phyloP scores from a whole-genome alignment of 495 filamentous ascomycete species.

The Ascodesmis nigricans region DNA sequence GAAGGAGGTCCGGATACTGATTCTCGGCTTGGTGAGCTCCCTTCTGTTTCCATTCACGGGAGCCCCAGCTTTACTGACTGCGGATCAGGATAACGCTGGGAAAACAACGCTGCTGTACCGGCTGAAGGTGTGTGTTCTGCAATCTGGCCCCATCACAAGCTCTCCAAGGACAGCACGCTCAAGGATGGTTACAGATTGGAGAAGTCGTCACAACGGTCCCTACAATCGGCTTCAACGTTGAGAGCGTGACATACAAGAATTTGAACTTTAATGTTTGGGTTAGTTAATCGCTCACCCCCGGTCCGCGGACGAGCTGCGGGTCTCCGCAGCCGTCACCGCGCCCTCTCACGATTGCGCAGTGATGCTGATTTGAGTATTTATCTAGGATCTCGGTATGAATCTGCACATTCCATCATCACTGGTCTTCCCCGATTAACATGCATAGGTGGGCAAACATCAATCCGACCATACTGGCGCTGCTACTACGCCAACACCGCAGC shows the following conservation, averaged over 20 bases:
- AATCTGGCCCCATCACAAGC: background rate
- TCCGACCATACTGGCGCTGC: conserved; percentile 95
- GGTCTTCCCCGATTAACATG: too few species aligned
- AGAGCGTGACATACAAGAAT: conserved; percentile 92
- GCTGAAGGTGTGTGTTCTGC: conserved; percentile 45
- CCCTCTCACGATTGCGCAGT: conserved; percentile 21
- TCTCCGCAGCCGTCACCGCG: conserved; percentile 1
- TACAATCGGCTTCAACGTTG: conserved; percentile 97
- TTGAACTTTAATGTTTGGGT: conserved; percentile 98
- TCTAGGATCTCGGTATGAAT: conserved; percentile 51
- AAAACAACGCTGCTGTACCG: conserved; percentile 95
- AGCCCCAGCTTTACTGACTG: background rate
- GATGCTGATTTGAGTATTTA: too few species aligned
- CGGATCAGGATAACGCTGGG: conserved; percentile 75
- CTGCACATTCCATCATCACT: too few species aligned
- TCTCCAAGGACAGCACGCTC: background rate
- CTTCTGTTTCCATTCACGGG: background rate
- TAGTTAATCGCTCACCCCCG: too few species aligned
- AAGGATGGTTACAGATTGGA: conserved; percentile 56
- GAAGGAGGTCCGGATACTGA: conserved; percentile 94
- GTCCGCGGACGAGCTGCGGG: conserved; percentile 1
- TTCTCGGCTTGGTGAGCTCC: conserved; percentile 64
- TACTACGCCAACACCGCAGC: conserved; percentile 99
- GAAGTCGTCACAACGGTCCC: conserved; percentile 98
- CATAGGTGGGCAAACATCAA: conserved; percentile 67